phyloP scores from a whole-genome alignment of 768 basidiomycete genomes.

The Boletus pseudopeckii region DNA sequence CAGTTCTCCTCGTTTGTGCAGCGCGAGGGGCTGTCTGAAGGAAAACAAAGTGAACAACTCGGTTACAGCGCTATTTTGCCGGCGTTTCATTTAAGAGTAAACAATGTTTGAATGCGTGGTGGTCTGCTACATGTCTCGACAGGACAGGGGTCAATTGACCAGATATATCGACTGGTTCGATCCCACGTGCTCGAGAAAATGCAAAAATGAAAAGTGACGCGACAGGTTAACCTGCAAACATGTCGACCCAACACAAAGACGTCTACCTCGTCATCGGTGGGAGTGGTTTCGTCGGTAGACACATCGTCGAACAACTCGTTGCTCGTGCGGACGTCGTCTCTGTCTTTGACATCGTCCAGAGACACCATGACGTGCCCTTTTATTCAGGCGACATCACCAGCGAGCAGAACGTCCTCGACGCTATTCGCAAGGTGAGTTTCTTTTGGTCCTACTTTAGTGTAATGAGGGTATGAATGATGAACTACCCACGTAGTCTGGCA shows the following conservation, averaged over 20 bases:
- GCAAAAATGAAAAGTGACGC: conserved; percentile 4
- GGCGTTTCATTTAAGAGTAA: neutral
- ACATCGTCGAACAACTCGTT: conserved; percentile 83
- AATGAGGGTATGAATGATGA: neutral
- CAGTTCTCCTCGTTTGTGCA: no score
- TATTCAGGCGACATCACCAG: conserved; percentile 88
- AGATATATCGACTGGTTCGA: neutral
- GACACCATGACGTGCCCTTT: conserved; percentile 83
- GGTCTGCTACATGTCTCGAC: neutral
- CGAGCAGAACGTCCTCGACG: conserved; percentile 64
- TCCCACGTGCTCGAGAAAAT: conserved; percentile 10
- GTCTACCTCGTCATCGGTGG: conserved; percentile 92
- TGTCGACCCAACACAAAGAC: conserved; percentile 42
- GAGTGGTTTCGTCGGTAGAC: conserved; percentile 86
- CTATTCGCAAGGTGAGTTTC: conserved; percentile 63
- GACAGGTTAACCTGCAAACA: neutral
- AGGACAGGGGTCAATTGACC: conserved; percentile 11
- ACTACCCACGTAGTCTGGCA: conserved; percentile 51
- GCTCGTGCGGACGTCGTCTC: conserved; percentile 78
- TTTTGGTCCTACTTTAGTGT: neutral
- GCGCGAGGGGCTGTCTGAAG: no score
- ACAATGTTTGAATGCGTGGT: neutral
- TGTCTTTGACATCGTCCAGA: conserved; percentile 89
- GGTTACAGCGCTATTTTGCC: neutral
- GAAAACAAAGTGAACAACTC: no score